phyloP scores from a whole-genome alignment of 257 asterid genomes.

The Lycium ferocissimum region DNA sequence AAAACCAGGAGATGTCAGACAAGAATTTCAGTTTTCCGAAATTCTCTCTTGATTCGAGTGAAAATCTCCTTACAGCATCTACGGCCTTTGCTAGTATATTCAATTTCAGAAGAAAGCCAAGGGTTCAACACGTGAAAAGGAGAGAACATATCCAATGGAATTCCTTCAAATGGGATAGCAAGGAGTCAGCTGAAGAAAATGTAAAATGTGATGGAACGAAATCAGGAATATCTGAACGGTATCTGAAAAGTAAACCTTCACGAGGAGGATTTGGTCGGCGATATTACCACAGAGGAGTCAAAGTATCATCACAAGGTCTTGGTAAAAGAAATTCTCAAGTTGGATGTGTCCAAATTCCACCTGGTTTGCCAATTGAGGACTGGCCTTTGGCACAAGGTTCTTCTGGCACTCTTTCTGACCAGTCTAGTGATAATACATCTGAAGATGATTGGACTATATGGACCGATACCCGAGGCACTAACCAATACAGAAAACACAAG shows the following conservation, averaged over 20 bases:
- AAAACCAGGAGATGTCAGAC: conserved; percentile 23
- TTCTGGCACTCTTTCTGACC: conserved; percentile 14
- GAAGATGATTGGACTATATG: conserved; percentile 27
- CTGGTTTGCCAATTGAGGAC: neutral
- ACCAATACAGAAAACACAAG: conserved; percentile 23
- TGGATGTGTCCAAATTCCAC: neutral
- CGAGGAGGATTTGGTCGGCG: conserved; percentile 3
- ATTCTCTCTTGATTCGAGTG: neutral
- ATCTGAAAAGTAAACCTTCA: neutral
- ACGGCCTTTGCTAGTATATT: conserved; percentile 32
- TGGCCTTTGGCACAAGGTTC: conserved; percentile 3
- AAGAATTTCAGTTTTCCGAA: neutral
- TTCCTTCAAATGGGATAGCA: neutral
- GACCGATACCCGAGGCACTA: conserved; percentile 1
- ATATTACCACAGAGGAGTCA: neutral
- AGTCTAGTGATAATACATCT: conserved; percentile 24
- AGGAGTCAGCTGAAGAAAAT: neutral
- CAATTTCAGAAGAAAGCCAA: conserved; percentile 33
- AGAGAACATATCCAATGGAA: conserved; percentile 18
- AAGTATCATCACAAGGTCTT: neutral
- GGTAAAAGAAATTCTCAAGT: neutral
- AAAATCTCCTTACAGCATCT: conserved; percentile 31
- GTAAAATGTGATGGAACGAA: neutral
- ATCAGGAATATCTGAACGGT: conserved; percentile 3
- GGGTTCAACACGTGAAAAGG: conserved; percentile 31